Evolutionary conservation across 257 asterid genomes (phyloP), one percentile per base, ranked within the genome.

Genomic region (Cynanchum wilfordii): DNA sequence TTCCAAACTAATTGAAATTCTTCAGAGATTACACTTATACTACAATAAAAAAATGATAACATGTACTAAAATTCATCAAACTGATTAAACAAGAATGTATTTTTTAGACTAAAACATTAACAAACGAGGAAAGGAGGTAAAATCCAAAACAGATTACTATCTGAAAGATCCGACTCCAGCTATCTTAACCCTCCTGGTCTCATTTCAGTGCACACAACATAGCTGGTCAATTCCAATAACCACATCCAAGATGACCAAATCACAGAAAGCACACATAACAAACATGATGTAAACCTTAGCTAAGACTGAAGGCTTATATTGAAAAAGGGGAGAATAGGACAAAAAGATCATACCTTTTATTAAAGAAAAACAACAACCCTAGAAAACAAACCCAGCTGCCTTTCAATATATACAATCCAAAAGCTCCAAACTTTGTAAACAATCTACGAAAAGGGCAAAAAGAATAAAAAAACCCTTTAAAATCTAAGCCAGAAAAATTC

Each of bases 291-390:
- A 58, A 47, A 20, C 17, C 49, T 66, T 55, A 22, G 56, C 72
- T 55, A 63, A 6, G 30, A 51, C 19, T 8, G 25, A 49, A 47
- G 30, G 27, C 33, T 71, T 52, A 9, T 11, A 52, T 36, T 10
- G 2, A 25, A 29, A 3, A 22, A 3, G 13, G n/a, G 24, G 10
- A 62, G 40, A 29, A 30, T 30, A 6, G 17, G 40, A 33, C 24
- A 45, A n/a, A 68, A 33, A 67, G 58, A 79, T 40, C n/a, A 44
- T 49, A 75, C 72, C 79, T 71, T 79, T 33, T 7, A 20, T 44
- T 8, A n/a, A 38, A 22, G 38, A 77, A 64, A 63, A 11, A 40
- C 24, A 44, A 17, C 36, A 62, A 74, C 40, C 49, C 47, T 44
- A 60, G 40, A 29, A 62, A 42, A 42, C 47, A 42, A 60, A 64